A percentile compares a stretch with the other conserved stretches of the same genome.
Evolutionary conservation across 2,329 filamentous ascomycete genomes (phyloP).

Genomic region (Aspergillus sp.): DNA sequence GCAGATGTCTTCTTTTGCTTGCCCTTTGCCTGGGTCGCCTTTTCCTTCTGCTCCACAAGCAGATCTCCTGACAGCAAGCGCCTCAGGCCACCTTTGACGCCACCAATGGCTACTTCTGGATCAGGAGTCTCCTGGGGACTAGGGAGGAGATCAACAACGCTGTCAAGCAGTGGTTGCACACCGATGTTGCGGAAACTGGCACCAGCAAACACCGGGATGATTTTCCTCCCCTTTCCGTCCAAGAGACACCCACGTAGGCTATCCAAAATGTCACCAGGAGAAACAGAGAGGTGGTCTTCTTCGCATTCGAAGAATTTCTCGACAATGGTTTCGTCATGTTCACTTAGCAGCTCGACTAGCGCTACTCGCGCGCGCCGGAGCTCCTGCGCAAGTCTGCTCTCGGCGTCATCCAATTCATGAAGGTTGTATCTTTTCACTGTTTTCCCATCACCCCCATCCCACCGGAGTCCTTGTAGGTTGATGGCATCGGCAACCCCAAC

Average conservation of each 20-base stretch:
- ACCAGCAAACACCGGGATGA: slow-evolving; percentile 85
- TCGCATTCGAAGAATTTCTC: slow-evolving; percentile 79
- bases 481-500: slow-evolving; percentile 83
- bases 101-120: slow-evolving; percentile 70
- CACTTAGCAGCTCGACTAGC: slow-evolving; percentile 80
- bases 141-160: slow-evolving; percentile 82
- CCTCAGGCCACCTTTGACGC: slow-evolving; percentile 55
- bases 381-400: slow-evolving; percentile 60
- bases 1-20: slow-evolving; percentile 45
- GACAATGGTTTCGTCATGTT: slow-evolving; percentile 83
- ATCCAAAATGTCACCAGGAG: slow-evolving; percentile 64
- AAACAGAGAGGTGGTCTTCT: slow-evolving; percentile 69
- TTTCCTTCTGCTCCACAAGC: slow-evolving; percentile 35
- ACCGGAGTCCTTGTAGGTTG: slow-evolving; percentile 71
- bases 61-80: slow-evolving; percentile 50
- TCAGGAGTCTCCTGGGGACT: slow-evolving; percentile 78
- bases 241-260: slow-evolving; percentile 73
- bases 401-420: slow-evolving; percentile 51
- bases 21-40: slow-evolving; percentile 35
- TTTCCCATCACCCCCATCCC: slow-evolving; percentile 68
- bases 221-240: slow-evolving; percentile 59
- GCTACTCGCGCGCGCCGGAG: slow-evolving; percentile 72
- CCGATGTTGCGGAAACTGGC: slow-evolving; percentile 94
- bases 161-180: slow-evolving; percentile 86
- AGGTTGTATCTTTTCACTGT: slow-evolving; percentile 57